Base-by-base conservation (phyloP, 2,329 filamentous ascomycete species). In the Trichoderma sp. region DNA sequence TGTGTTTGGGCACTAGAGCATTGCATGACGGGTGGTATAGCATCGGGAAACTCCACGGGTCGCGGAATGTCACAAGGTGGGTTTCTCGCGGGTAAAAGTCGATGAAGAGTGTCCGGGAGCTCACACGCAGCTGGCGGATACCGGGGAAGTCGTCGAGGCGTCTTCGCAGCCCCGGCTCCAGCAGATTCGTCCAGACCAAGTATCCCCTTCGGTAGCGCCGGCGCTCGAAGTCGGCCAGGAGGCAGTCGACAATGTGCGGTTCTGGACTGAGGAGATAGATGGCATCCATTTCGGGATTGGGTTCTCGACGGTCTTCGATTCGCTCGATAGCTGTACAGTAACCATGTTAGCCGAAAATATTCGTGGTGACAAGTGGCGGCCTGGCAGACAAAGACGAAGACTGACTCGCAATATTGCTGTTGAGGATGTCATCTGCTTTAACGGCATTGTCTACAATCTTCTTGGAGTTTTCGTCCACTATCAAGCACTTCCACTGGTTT, bases 371-470 rank as follows among this genome's bases (percentile, higher is more conserved):
- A 47, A 31, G 31, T 43, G 40, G 6, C n/a, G 14, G 10, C 16
- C 21, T 11, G 7, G 33, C 59, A 55, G 71, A 66, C 55, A 60
- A 24, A 55, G 71, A 65, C 55, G 60, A 49, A 37, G 59, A 78
- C 90, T 78, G 86, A 97, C 94, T 97, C 74, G 94, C 95, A 81
- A 99, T 92, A 79, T 97, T 97, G 81, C 94, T 89, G 79, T 97
- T 96, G 82, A 99, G 91, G 74, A 99, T 96, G 77, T 97, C 93
- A 88, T 99, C 95, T 84, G 97, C 92, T 76, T 93, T 95, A 78
- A 95, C 88, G 58, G 93, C 92, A 84, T 95, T 97, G 81, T 97
- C 91, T 75, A 99, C 87, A 75, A 99, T 87, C 80, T 91, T 94
- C 79, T 91, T 90, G 78, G 93, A 94, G 68, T 85, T 86, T 74